Base-by-base conservation (phyloP, 1,284 basidiomycete genomes). In the Malassezia psittaci region DNA sequence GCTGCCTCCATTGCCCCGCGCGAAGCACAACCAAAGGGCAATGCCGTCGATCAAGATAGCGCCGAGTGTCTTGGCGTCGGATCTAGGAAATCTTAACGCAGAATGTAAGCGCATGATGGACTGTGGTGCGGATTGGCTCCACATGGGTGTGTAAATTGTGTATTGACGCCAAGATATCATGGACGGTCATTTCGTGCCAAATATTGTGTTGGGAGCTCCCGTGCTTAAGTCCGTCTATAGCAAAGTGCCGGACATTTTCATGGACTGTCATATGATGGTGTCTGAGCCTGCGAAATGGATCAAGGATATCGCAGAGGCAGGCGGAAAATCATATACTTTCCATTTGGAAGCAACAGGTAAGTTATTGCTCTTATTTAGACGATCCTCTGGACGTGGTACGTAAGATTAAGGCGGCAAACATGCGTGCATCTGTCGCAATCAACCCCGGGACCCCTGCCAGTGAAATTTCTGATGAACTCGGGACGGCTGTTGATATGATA, bases 251-350 rank as follows among this genome's bases (percentile, higher is more conserved):
- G 86, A 85, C 54, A 93, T 96, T 65, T 98, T 91, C 78, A 98
- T 99, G 93, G 94, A 99, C 77, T 96, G 91, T 77, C 94, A 99
- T 78, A 98, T 98, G 94, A 99, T 99, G 94, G 94, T 99, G 15
- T 78, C 90, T 0, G 81, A 96, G 60, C 94, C 94, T 44, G 34
- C 19, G 1, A 69, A 96, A 86, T 98, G 94, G 94, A 88, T 99
- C 37, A 80, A 90, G 64, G 90, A 93, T 70, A 87, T 98, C 59
- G 90, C 93, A 18, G 84, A 88, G 64, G 94, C 94, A 13, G 94
- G 94, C 35, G 94, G 94, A 43, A 81, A 87, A 24, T 81, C 90
- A 52, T 99, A 96, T 77, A 96, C 90, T 60, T 99, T 99, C 79
- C 94, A 99, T 76, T 80, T 90, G 60, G 94, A 99, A 76, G 91